A percentile compares a stretch with the other conserved stretches of the same genome.
Evolutionary conservation across 2,329 filamentous ascomycete genomes (phyloP).

Genomic region (Talaromyces sp.): DNA sequence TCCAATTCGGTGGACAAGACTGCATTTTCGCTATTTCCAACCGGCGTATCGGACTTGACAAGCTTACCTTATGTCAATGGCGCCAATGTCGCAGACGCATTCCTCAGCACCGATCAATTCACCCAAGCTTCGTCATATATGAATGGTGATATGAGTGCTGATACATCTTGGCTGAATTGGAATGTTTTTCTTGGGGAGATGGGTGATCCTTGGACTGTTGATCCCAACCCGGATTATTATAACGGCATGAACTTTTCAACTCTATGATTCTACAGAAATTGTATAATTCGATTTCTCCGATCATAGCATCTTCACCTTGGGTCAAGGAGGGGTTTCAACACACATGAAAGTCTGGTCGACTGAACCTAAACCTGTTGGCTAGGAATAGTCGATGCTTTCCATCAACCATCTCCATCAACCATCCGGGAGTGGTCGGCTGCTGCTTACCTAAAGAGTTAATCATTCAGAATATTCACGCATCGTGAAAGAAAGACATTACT

Average conservation of each 20-base stretch:
- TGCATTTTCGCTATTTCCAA: neutral
- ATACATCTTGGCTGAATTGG: constrained; percentile 10
- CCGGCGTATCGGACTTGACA: neutral
- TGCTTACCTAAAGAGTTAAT: neutral
- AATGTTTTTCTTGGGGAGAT: constrained; percentile 5
- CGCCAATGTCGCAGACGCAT: neutral
- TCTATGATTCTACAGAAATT: neutral
- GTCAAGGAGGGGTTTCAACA: neutral
- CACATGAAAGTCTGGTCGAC: neutral
- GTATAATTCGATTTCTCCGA: neutral
- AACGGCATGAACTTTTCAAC: neutral
- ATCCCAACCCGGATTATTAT: neutral
- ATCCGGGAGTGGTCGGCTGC: neutral
- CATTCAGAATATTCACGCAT: no score
- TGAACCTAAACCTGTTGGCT: neutral
- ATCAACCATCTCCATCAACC: neutral
- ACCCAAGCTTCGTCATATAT: neutral
- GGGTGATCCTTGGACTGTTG: neutral
- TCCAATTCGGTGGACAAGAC: neutral
- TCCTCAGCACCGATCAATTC: neutral
- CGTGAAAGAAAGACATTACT: neutral
- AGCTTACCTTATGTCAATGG: neutral
- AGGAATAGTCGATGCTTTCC: neutral
- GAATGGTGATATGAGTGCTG: neutral
- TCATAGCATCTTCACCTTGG: neutral